A percentile compares a stretch with the other conserved stretches of the same genome.
These are phyloP conservation scores for Colletotrichum salicis DNA, from an alignment of 2,329 filamentous ascomycete species.

Conservation along the genomic window DNA sequence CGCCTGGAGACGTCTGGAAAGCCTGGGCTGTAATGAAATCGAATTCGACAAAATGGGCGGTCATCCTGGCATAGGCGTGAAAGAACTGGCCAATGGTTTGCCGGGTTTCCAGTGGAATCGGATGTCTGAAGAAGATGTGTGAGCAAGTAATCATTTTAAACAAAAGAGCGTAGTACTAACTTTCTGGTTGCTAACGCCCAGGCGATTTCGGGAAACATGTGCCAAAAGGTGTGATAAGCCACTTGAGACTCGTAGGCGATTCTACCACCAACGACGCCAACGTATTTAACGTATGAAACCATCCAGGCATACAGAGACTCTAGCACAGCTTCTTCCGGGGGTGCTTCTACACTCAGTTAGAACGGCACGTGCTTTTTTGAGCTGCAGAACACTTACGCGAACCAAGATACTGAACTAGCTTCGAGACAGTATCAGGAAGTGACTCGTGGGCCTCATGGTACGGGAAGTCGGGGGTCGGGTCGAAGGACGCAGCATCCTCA, in stretches of 20 bases:
- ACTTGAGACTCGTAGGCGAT: constrained; percentile 55
- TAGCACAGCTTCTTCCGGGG: constrained; percentile 57
- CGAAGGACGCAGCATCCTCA: constrained; percentile 38
- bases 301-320: constrained; percentile 62
- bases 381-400: constrained; percentile 39
- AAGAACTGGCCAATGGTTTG: constrained; percentile 51
- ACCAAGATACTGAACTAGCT: constrained; percentile 50
- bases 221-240: constrained; percentile 62
- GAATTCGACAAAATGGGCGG: constrained; percentile 62
- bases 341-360: constrained; percentile 50
- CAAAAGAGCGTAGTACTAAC: constrained; percentile 1
- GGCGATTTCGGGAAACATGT: constrained; percentile 61
- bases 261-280: constrained; percentile 46
- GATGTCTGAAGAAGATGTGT: constrained; percentile 5
- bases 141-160: background rate
- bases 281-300: constrained; percentile 56
- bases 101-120: constrained; percentile 33
- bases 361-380: background rate
- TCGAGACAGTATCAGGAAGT: constrained; percentile 45
- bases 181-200: constrained; percentile 46
- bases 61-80: constrained; percentile 57
- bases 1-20: constrained; percentile 33
- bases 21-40: constrained; percentile 51
- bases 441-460: constrained; percentile 49
- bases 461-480: constrained; percentile 60